phyloP scores from a whole-genome alignment of 2,329 filamentous ascomycete species.

The Triangularia setosa region DNA sequence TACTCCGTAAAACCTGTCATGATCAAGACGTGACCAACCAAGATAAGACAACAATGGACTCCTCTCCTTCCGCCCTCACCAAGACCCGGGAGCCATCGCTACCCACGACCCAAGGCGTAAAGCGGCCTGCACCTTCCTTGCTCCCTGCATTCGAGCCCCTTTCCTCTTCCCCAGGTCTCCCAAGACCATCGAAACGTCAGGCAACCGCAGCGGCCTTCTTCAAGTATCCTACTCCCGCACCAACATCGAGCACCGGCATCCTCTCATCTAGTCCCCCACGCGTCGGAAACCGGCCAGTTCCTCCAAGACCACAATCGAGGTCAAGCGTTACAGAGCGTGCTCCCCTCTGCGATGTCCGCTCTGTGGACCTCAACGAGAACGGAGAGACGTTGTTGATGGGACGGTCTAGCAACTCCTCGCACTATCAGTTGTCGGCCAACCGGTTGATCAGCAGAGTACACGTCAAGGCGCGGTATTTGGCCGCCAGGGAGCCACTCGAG shows the following conservation, averaged over 20 bases:
- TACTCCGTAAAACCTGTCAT: constrained; percentile 15
- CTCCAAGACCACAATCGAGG: constrained; percentile 57
- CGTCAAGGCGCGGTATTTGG: constrained; percentile 79
- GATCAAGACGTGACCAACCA: constrained; percentile 20
- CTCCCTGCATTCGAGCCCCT: constrained; percentile 76
- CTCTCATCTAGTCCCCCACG: constrained; percentile 79
- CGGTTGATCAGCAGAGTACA: constrained; percentile 91
- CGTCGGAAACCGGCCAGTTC: constrained; percentile 42
- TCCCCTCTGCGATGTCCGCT: constrained; percentile 79
- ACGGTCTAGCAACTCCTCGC: constrained; percentile 89
- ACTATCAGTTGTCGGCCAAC: constrained; percentile 90
- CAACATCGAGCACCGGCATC: constrained; percentile 90
- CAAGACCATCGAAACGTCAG: constrained; percentile 66
- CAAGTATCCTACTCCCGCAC: constrained; percentile 89
- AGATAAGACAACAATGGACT: constrained; percentile 36
- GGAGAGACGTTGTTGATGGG: constrained; percentile 84
- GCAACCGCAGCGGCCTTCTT: constrained; percentile 49
- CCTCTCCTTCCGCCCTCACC: constrained; percentile 32
- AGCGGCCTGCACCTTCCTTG: constrained; percentile 62
- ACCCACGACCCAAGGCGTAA: constrained; percentile 43
- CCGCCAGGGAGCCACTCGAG: constrained; percentile 62
- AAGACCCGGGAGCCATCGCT: constrained; percentile 36
- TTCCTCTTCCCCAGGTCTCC: constrained; percentile 71
- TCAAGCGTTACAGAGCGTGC: constrained; percentile 66
- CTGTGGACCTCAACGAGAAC: constrained; percentile 73